Evolutionary conservation across 2,329 filamentous ascomycete genomes (phyloP), one percentile per base, ranked within the genome.

Genomic region (Colletotrichum plurivorum): DNA sequence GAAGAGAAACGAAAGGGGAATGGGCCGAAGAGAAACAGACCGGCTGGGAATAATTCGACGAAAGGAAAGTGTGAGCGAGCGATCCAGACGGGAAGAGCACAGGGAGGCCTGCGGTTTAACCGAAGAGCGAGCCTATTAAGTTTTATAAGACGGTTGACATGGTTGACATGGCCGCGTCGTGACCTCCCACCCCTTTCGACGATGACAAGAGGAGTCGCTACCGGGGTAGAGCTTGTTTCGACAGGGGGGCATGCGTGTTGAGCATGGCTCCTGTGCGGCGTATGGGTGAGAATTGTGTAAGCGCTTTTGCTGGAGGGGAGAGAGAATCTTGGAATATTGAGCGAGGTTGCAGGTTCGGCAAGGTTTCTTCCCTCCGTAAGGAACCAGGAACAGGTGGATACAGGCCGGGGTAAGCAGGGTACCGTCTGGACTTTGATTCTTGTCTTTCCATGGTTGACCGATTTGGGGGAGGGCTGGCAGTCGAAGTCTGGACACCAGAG

Each of bases 191-290:
- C 49, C 27, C 55, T 18, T 55, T 49, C 48, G 55, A 18, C 15
- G 49, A 66, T 69, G 62, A 61, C 49, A 66, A 61, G 48, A 56
- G 36, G 51, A 60, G 31, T 25, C 25, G 9, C 25, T 51, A 36
- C 55, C n/a, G 59, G 62, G 62, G 49, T 46, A 66, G 49, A 69
- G 66, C 62, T 66, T 69, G 66, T 69, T 69, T 69, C 49, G 41
- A 52, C 51, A 59, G 39, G 62, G 66, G 55, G 66, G n/a, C 31
- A 36, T 36, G 31, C 9, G 31, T 36, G 9, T 36, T 36, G 46
- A 36, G 13, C 39, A 31, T 36, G 39, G 53, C 20, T 36, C 52
- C 39, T 54, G 59, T 39, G 54, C 54, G 59, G 59, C 45, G 43
- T 62, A n/a, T 22, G 48, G 59, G 43, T 20, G 25, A 62, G 59